Base-by-base conservation (phyloP, 2,329 filamentous ascomycete species). In the Bipolaris zeicola region DNA sequence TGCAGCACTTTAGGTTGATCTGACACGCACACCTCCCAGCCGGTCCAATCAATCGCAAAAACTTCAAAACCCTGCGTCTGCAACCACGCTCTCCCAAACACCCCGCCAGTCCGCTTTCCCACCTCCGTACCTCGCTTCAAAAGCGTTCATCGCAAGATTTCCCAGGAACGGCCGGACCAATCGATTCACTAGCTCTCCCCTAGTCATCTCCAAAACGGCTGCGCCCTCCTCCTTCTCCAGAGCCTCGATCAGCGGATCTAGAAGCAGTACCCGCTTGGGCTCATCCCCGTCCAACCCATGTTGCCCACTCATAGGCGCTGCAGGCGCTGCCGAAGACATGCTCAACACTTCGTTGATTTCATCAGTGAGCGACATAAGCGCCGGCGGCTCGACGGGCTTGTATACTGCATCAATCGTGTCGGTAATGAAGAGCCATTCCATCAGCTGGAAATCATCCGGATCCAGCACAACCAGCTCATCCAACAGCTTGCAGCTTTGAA, bases 351-450 rank as follows among this genome's bases (percentile, higher is more conserved):
- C 91, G 0, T 91, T 89, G 7, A 96, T 82, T 68, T 95, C 90
- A 66, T 98, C 95, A 0, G 90, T 89, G 5, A 98, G 83, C 2
- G 91, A 91, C 2, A 65, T 90, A 80, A 1, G 91, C 84, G 58
- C 87, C 83, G 78, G 88, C 89, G 49, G 82, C 80, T 42, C 52
- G 13, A 86, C 78, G 0, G 91, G 88, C 11, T 90, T 87, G 76
- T 99, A 96, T 33, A 99, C 90, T 1, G 95, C 93, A 68, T 99
- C 95, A 62, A 97, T 93, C 13, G 94, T 98, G 76, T 99, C 95
- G 1, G 92, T 96, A 52, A 99, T 88, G 75, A 96, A 99, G 3
- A 98, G 85, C 95, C 95, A 99, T 79, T 97, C 92, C 69, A 96
- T 89, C n/a, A 98, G 85, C 76, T 98, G 95, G 77, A 98, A 99